Evolutionary conservation across 2,329 filamentous ascomycete species (phyloP), one percentile per base, ranked within the genome.

Genomic region (Zymoseptoria crescenta): DNA sequence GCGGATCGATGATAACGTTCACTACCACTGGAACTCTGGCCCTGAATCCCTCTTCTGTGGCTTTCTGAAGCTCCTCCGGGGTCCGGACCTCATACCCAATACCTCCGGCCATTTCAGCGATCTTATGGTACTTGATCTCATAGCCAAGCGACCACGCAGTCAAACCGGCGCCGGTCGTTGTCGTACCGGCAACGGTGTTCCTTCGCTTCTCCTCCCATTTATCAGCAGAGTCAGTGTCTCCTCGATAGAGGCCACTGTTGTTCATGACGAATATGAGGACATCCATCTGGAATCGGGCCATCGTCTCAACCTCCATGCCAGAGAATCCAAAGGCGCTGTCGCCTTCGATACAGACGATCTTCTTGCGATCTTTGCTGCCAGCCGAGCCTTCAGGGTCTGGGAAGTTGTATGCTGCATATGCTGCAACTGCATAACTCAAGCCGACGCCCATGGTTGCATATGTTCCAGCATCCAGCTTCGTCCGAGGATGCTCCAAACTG

Each of bases 361-460:
- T 82, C 69, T 83, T 83, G 8, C 68, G 68, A 28, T 62, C 57
- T 28, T 55, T 48, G 10, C 57, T 62, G 1, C 73, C 72, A 3
- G 70, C 69, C 5, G 49, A 56, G 3, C 67, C 74, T 68, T 79
- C 72, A 2, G 70, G 64, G 3, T 67, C 64, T 8, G 73, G 70
- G 1, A 77, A 63, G 62, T 83, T 83, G 70, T 82, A 83, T 0
- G 81, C 81, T 52, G 77, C 77, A 64, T 81, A 77, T 0, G 81
- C 81, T 8, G 81, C 82, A 55, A 83, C 79, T 3, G 80, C 78
- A 62, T 84, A 84, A 0, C 80, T 81, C 27, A 84, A 68, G 0
- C 82, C 81, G 0, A 84, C 78, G 1, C 82, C 82, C 82, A 84
- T 84, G 1, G 81, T 84, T 3, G 81, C 82, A 60, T 82, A 79